Conservation (phyloP, 768 basidiomycete species). For the Mycena crocata region DNA sequence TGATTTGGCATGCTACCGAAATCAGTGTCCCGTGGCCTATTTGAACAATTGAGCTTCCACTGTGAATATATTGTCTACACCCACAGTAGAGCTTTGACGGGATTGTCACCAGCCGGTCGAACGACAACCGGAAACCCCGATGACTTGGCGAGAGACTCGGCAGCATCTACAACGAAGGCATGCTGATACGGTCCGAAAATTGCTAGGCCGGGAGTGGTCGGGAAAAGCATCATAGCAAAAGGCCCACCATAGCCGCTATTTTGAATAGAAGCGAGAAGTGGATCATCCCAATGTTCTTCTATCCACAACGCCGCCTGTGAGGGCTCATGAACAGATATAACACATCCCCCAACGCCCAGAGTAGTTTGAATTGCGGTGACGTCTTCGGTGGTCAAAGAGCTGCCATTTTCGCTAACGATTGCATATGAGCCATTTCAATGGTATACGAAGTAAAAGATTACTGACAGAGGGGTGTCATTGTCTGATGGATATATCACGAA, state of each 20-base stretch:
- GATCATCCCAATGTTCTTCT: neutral
- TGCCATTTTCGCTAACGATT: neutral
- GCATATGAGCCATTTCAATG: too few relatives aligned
- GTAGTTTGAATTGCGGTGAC: neutral
- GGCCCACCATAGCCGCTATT: neutral
- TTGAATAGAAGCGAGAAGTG: neutral
- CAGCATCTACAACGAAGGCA: neutral
- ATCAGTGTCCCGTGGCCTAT: too few relatives aligned
- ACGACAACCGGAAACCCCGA: slow-evolving; percentile 7
- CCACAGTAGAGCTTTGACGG: neutral
- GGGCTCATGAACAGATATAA: neutral
- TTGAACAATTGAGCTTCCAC: too few relatives aligned
- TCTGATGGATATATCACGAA: too few relatives aligned
- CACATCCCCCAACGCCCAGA: neutral
- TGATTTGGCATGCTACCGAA: too few relatives aligned
- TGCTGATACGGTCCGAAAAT: neutral
- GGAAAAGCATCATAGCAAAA: neutral
- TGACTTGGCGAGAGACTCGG: neutral
- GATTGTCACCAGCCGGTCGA: neutral
- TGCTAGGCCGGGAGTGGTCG: neutral
- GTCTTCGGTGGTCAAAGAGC: neutral
- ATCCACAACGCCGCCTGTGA: neutral
- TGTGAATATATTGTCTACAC: too few relatives aligned
- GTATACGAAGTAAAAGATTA: too few relatives aligned
- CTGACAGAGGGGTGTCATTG: too few relatives aligned